Evolutionary conservation across 371 early-diverging fungal genomes (phyloP).

Genomic region (Actinomortierella ambigua): DNA sequence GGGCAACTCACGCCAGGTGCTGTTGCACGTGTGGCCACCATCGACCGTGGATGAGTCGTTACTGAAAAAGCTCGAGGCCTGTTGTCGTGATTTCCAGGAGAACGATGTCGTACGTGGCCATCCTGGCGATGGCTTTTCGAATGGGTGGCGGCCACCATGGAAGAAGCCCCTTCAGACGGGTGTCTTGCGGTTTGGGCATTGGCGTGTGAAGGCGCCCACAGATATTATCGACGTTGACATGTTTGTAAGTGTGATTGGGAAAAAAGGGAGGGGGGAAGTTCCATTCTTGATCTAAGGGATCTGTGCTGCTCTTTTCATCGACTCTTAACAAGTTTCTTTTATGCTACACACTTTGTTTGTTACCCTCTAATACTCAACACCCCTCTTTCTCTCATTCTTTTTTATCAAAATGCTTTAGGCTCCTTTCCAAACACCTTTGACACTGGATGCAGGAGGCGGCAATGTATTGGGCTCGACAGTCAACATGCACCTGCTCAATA

Average conservation of each 20-base stretch:
- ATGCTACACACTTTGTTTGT: no score
- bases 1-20: constrained; percentile 41
- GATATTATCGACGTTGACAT: constrained; percentile 12
- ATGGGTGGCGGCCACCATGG: constrained; percentile 45
- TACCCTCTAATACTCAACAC: no score
- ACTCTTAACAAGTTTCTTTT: no score
- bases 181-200: constrained; percentile 41
- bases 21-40: constrained; percentile 47
- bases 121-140: constrained; percentile 43
- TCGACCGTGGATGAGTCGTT: constrained; percentile 17
- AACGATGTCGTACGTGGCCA: constrained; percentile 44
- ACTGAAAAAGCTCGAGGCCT: constrained; percentile 31
- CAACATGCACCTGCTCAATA: background rate
- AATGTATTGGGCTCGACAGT: constrained; percentile 26
- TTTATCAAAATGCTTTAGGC: constrained; percentile 11
- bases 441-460: constrained; percentile 43
- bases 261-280: no score
- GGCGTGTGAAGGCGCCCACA: constrained; percentile 38
- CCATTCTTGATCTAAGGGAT: no score
- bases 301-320: no score
- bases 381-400: background rate
- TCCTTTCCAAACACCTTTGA: constrained; percentile 44
- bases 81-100: constrained; percentile 41
- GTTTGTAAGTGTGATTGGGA: constrained; percentile 36
- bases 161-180: constrained; percentile 38